phyloP scores from a whole-genome alignment of 2,329 filamentous ascomycete genomes.

The Fusarium equiseti region DNA sequence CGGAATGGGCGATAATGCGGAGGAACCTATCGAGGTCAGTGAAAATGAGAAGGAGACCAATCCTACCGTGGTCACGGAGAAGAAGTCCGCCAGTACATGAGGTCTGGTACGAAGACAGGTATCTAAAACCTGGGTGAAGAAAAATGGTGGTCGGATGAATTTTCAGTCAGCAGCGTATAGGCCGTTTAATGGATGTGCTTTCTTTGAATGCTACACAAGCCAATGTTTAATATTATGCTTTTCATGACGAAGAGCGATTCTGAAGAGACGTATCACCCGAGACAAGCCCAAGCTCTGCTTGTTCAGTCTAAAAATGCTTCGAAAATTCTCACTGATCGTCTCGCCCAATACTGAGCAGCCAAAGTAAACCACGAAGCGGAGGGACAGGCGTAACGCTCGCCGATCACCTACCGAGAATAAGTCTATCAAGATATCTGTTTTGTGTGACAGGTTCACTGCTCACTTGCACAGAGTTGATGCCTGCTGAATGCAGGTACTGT shows the following conservation, averaged over 20 bases:
- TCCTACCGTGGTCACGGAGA: not conserved
- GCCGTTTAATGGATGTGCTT: too few species aligned
- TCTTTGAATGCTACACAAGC: not conserved
- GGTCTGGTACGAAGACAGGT: too few species aligned
- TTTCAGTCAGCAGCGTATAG: rapidly evolving
- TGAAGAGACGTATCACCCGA: not conserved
- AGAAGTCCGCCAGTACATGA: not conserved
- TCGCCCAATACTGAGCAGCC: too few species aligned
- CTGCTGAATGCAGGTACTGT: not conserved
- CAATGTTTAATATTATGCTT: not conserved
- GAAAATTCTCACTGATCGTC: too few species aligned
- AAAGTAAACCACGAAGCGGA: not conserved
- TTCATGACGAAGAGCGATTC: not conserved
- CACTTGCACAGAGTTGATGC: not conserved
- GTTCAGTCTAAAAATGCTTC: not conserved
- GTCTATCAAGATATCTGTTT: not conserved
- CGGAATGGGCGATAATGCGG: not conserved
- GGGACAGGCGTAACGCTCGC: not conserved
- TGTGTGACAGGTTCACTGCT: not conserved
- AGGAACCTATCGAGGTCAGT: not conserved
- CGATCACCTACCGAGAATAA: not conserved
- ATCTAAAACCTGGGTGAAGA: rapidly evolving
- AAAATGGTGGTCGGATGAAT: rapidly evolving
- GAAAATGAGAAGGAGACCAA: not conserved
- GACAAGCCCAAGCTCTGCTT: rapidly evolving